phyloP scores from a whole-genome alignment of 768 basidiomycete species.

The Tylopilus vinaceipallidus region DNA sequence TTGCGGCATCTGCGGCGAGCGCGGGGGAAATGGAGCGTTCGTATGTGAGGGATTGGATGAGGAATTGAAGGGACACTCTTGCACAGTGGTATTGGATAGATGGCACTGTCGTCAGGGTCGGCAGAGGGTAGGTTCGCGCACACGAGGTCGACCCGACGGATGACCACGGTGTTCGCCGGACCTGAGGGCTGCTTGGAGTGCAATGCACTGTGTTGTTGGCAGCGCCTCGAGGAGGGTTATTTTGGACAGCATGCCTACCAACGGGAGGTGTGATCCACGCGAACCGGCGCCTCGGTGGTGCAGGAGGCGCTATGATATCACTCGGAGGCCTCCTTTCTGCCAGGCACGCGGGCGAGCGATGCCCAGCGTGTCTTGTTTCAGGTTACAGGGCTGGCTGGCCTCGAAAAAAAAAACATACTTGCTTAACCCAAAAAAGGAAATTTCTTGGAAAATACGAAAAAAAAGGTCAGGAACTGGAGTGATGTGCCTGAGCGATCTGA shows the following conservation, averaged over 20 bases:
- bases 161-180: constrained; percentile 1
- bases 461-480: constrained; percentile 33
- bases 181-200: not conserved
- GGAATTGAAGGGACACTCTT: not conserved
- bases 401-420: not conserved
- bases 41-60: not conserved
- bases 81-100: too few species aligned
- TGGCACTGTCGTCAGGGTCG: too few species aligned
- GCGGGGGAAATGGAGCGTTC: constrained; percentile 11
- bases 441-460: not conserved
- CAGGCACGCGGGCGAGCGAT: constrained; percentile 5
- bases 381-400: constrained; percentile 9
- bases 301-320: constrained; percentile 5
- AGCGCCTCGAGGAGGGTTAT: constrained; percentile 3
- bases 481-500: constrained; percentile 37
- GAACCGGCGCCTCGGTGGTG: constrained; percentile 6
- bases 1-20: constrained; percentile 20
- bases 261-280: constrained; percentile 16
- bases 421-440: constrained; percentile 2
- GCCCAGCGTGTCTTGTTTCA: constrained; percentile 2
- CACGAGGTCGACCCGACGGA: not conserved
- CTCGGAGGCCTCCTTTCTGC: not conserved
- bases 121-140: not conserved
- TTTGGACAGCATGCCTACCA: not conserved
- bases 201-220: not conserved